Evolutionary conservation across 345 rosid species (phyloP), one percentile per base, ranked within the genome.

Genomic region (Garcia nutans): DNA sequence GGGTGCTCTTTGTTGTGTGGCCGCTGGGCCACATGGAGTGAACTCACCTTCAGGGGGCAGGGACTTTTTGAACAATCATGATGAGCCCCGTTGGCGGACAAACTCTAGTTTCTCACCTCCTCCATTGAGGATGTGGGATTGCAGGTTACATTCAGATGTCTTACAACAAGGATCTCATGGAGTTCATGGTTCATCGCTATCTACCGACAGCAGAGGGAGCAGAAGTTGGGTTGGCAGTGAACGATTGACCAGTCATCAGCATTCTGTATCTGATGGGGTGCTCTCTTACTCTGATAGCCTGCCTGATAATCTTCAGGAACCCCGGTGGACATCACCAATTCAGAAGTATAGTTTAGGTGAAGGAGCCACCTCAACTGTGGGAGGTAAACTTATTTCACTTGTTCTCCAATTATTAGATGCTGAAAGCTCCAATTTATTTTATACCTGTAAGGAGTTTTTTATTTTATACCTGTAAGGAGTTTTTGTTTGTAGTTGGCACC

Each of bases 1-100:
- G 97, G 98, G 97, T 85, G 95, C 94, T 0, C 89, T 92, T 76
- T 94, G 97, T 89, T 92, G 98, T 77, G 89, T 90, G 91, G 98
- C 93, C 97, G 75, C 90, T 85, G 78, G 98, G 98, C 98, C 98
- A 92, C 93, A 87, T 85, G 89, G 85, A 84, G 86, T 82, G 10
- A 88, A 82, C 71, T 89, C 89, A 67, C 86, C 86, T 49, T 66
- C 82, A n/a, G 67, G 24, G 62, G 83, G 78, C 65, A 74, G 88
- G 64, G 85, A 84, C 64, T 76, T 80, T 81, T 79, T 91, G 47
- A 71, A 73, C 37, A 82, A 85, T 72, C 82, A 67, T 60, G 83
- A 75, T 20, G 90, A 85, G 75, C 88, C 89, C 26, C 89, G 71
- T 75, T 92, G 97, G 98, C 87, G 85, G 82, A 89, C 82, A 1